A percentile compares a stretch with the other conserved stretches of the same genome.
Conservation (phyloP, 208 protist species). For the Trypanosoma boissoni region DNA sequence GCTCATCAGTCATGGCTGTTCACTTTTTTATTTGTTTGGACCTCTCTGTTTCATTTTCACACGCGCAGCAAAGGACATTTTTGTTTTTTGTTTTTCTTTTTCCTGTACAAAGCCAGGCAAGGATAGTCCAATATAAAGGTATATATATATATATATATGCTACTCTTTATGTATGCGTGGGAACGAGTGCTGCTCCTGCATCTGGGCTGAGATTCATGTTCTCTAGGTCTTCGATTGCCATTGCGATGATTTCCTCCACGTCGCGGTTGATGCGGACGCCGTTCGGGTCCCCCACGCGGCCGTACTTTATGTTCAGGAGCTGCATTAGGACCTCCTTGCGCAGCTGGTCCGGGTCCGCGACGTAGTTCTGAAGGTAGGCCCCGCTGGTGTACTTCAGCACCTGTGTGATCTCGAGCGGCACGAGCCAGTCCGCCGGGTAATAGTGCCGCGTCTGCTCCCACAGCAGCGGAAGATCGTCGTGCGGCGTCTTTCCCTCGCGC, state of each 20-base stretch:
- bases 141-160: not conserved
- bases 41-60: too few relatives aligned
- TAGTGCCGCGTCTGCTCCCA: conserved; percentile 86
- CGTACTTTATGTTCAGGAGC: conserved; percentile 77
- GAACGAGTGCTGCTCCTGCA: conserved; percentile 49
- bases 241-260: conserved; percentile 81
- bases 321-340: conserved; percentile 82
- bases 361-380: conserved; percentile 73
- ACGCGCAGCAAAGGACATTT: too few relatives aligned
- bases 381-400: conserved; percentile 83
- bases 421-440: conserved; percentile 83
- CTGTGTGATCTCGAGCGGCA: conserved; percentile 82
- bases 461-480: conserved; percentile 73
- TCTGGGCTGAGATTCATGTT: conserved; percentile 63
- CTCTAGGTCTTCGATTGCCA: conserved; percentile 76
- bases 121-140: not conserved
- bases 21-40: too few relatives aligned
- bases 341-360: conserved; percentile 76
- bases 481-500: conserved; percentile 67
- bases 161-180: conserved; percentile 57
- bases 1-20: too few relatives aligned
- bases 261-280: conserved; percentile 69
- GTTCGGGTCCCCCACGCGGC: conserved; percentile 61
- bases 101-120: too few relatives aligned
- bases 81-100: not conserved